Conservation (phyloP, 108 stramenopile species). For the Skeletonema grethae region DNA sequence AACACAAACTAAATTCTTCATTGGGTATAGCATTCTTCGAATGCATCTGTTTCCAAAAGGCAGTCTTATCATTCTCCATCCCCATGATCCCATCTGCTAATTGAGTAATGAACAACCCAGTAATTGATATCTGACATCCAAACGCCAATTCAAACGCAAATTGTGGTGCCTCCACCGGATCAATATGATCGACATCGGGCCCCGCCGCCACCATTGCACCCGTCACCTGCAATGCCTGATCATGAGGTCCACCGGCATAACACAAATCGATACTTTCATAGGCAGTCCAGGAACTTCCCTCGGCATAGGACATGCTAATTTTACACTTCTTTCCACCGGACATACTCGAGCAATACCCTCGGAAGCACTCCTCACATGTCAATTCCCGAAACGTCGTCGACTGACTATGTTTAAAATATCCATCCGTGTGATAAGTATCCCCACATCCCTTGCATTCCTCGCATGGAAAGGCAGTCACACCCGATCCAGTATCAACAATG, state of each 20-base stretch:
- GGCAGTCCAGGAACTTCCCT: conserved; percentile 79
- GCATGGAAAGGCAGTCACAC: conserved; percentile 96
- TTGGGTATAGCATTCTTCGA: conserved; percentile 42
- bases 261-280: conserved; percentile 67
- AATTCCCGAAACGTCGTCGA: conserved; percentile 29
- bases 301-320: conserved; percentile 66
- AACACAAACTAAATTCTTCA: conserved; percentile 72
- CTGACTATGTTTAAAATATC: conserved; percentile 20
- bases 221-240: conserved; percentile 21
- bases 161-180: conserved; percentile 57
- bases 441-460: conserved; percentile 86
- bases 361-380: conserved; percentile 35
- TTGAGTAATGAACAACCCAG: conserved; percentile 94
- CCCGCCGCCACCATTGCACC: conserved; percentile 9
- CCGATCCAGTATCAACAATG: conserved; percentile 95
- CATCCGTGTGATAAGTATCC: conserved; percentile 66
- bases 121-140: conserved; percentile 91
- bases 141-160: conserved; percentile 80
- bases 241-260: conserved; percentile 80
- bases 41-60: conserved; percentile 80
- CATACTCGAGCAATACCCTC: conserved; percentile 32
- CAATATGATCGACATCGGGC: conserved; percentile 42
- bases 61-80: conserved; percentile 59
- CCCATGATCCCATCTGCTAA: conserved; percentile 97
- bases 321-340: conserved; percentile 37